Evolutionary conservation across 2,329 filamentous ascomycete genomes (phyloP).

Genomic region (Cercospora sesami): DNA sequence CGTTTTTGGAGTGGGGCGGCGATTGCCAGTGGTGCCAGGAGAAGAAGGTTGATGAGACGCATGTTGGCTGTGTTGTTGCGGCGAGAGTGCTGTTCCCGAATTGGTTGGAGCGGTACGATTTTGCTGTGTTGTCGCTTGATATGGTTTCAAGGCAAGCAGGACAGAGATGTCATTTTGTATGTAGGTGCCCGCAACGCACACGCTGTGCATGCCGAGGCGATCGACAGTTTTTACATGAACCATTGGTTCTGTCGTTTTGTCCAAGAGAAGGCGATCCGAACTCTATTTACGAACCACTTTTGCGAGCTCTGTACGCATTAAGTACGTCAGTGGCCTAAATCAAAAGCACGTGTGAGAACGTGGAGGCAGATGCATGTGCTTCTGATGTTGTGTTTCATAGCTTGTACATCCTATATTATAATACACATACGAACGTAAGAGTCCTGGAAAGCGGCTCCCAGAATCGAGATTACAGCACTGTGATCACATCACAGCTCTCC

Average conservation of each 20-base stretch:
- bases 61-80: conserved; percentile 9
- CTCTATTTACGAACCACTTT: conserved; percentile 4
- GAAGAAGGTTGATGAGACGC: conserved; percentile 22
- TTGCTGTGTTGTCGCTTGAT: not conserved
- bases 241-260: conserved; percentile 7
- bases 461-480: not conserved
- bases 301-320: conserved; percentile 2
- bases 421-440: not conserved
- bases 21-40: conserved; percentile 26
- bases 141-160: not conserved
- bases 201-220: conserved; percentile 20
- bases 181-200: not conserved
- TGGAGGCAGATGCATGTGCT: too few species aligned
- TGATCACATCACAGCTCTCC: not conserved
- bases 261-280: conserved; percentile 1
- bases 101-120: not conserved
- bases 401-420: not conserved
- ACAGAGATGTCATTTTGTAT: conserved; percentile 3
- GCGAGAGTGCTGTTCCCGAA: not conserved
- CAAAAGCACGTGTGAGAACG: not conserved
- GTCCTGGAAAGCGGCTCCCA: not conserved
- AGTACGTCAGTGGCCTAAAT: not conserved
- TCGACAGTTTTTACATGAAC: conserved; percentile 5
- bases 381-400: not conserved
- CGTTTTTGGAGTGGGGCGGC: conserved; percentile 19